phyloP scores from a whole-genome alignment of 2,329 filamentous ascomycete genomes.

The Scedosporium dehoogii region DNA sequence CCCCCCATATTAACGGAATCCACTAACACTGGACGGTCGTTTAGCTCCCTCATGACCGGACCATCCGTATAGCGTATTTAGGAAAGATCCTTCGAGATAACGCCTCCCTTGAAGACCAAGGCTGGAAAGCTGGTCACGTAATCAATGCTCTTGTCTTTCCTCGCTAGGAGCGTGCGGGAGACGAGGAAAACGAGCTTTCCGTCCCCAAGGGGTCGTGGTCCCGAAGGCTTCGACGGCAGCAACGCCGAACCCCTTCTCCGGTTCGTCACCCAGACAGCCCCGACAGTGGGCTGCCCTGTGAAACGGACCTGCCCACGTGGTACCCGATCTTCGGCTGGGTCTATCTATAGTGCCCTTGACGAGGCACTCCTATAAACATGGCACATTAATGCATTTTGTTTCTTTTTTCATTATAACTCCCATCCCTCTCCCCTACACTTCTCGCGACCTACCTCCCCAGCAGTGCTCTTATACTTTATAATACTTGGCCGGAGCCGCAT shows the following conservation, averaged over 20 bases:
- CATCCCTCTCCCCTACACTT: neutral
- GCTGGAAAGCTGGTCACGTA: slow-evolving; percentile 66
- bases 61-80: slow-evolving; percentile 66
- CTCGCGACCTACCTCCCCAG: neutral
- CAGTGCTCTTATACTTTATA: neutral
- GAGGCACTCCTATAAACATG: neutral
- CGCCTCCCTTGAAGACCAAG: slow-evolving; percentile 54
- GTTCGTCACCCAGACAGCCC: neutral
- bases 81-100: slow-evolving; percentile 69
- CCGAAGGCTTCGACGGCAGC: neutral
- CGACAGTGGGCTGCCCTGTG: neutral
- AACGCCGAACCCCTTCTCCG: neutral
- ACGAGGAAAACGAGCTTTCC: neutral
- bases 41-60: slow-evolving; percentile 48
- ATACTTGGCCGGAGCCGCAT: neutral
- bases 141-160: slow-evolving; percentile 64
- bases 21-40: neutral
- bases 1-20: neutral
- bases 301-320: neutral
- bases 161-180: slow-evolving; percentile 1
- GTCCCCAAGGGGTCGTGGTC: neutral
- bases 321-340: neutral
- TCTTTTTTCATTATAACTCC: neutral
- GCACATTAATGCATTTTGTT: neutral
- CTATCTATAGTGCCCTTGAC: neutral